A percentile compares a stretch with the other conserved stretches of the same genome.
phyloP scores from a whole-genome alignment of 345 rosid species.

The Salix purpurea region DNA sequence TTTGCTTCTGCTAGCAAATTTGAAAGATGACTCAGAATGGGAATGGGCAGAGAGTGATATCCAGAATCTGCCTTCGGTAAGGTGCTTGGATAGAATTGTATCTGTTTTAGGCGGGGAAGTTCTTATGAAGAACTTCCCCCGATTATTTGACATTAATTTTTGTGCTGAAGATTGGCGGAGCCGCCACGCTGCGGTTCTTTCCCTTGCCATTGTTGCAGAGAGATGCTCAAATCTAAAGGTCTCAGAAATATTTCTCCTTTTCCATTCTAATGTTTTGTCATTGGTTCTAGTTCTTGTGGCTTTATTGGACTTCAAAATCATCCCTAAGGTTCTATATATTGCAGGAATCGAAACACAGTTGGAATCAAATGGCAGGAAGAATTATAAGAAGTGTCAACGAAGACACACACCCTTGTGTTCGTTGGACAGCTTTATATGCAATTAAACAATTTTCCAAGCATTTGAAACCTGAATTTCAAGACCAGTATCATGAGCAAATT shows the following conservation, averaged over 20 bases:
- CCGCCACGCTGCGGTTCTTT: constrained; percentile 4
- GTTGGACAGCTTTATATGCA: constrained; percentile 1
- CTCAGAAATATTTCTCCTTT: neutral
- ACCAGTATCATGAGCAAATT: neutral
- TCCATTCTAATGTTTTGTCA: neutral
- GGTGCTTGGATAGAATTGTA: neutral
- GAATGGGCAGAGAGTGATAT: neutral
- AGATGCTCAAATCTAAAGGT: neutral
- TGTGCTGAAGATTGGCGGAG: neutral
- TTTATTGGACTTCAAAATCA: neutral
- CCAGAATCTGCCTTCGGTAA: neutral
- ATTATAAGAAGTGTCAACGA: neutral
- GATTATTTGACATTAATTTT: neutral
- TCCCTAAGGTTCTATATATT: neutral
- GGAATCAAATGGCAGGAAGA: neutral
- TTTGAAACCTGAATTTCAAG: constrained; percentile 1
- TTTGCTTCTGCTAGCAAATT: neutral
- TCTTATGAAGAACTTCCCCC: neutral
- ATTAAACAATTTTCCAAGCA: neutral
- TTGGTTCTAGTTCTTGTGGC: neutral
- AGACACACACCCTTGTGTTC: constrained; percentile 3
- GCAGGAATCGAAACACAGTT: neutral
- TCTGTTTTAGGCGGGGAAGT: neutral
- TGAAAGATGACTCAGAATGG: neutral
- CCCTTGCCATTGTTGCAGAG: neutral